Evolutionary conservation across 768 basidiomycete species (phyloP), one percentile per base, ranked within the genome.

Genomic region (Amanita phalloides): DNA sequence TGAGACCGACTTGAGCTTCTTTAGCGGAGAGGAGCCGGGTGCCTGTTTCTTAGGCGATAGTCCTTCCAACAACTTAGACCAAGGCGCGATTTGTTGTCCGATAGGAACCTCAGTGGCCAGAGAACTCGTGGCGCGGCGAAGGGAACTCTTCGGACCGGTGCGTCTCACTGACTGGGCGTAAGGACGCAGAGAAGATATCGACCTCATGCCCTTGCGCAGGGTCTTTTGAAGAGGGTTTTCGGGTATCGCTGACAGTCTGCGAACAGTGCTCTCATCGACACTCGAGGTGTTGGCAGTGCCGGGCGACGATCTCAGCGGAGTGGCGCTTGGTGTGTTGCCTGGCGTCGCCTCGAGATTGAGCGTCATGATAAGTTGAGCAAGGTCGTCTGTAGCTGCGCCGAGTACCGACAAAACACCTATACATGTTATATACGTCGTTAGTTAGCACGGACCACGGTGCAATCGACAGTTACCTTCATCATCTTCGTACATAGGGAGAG

Each of bases 331-430:
- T 1, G 74, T 78, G 5, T 62, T 73, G 2, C 71, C 70, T 0
- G 87, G 88, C 0, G 89, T 90, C 3, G 86, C 85, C 60, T 88
- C 80, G 3, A 91, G 70, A 56, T 90, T 85, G n/a, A 91, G 72
- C n/a, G 77, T 76, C 55, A 82, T 86, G 62, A 91, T 86, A 3
- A 91, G 68, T 51, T 78, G 78, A 0, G 84, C 88, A 3, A 91
- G 74, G 38, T 90, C 88, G 47, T 86, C 79, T 1, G 88, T 90
- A 0, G 85, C 88, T 0, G 86, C 85, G 55, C 84, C 84, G n/a
- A 90, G 68, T 28, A 87, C 74, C 0, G 81, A 85, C 1, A 88
- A 60, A 11, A 78, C 78, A 54, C 75, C 86, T 77, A 37, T 36
- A 14, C 51, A 38, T 8, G 33, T 17, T 17, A 17, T 17, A 17